These are phyloP conservation scores for Amanita rimosa DNA, from an alignment of 768 basidiomycete species.

Conservation along the genomic window DNA sequence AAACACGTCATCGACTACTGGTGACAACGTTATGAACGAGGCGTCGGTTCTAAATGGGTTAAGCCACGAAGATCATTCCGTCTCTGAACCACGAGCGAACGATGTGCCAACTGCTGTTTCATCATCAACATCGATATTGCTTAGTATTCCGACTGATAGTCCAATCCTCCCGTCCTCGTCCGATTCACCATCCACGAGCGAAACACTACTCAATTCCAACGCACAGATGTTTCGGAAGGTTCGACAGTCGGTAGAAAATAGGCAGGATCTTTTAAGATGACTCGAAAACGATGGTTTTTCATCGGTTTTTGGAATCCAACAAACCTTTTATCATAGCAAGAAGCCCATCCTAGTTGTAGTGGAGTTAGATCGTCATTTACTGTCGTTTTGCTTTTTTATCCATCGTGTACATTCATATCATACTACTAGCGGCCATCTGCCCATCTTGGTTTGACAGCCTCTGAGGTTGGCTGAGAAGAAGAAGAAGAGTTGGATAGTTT, in stretches of 20 bases:
- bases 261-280: slow-evolving; percentile 1
- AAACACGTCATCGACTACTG: slow-evolving; percentile 35
- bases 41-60: neutral
- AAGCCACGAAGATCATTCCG: neutral
- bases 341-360: neutral
- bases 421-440: no score
- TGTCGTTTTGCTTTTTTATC: neutral
- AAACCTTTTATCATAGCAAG: neutral
- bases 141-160: slow-evolving; percentile 10
- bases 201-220: slow-evolving; percentile 24
- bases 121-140: slow-evolving; percentile 6
- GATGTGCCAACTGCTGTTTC: neutral
- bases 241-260: slow-evolving; percentile 9
- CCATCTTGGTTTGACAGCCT: slow-evolving; percentile 23
- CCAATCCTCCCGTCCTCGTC: slow-evolving; percentile 28
- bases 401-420: slow-evolving; percentile 6
- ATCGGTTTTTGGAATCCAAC: no score
- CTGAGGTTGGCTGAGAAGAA: slow-evolving; percentile 12
- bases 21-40: slow-evolving; percentile 23
- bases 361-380: slow-evolving; percentile 2
- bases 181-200: slow-evolving; percentile 26
- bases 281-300: neutral
- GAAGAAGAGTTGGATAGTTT: neutral
- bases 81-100: neutral
- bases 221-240: slow-evolving; percentile 11